phyloP scores from a whole-genome alignment of 805 yeast genomes.

The Barnettozyma wickerhamii region DNA sequence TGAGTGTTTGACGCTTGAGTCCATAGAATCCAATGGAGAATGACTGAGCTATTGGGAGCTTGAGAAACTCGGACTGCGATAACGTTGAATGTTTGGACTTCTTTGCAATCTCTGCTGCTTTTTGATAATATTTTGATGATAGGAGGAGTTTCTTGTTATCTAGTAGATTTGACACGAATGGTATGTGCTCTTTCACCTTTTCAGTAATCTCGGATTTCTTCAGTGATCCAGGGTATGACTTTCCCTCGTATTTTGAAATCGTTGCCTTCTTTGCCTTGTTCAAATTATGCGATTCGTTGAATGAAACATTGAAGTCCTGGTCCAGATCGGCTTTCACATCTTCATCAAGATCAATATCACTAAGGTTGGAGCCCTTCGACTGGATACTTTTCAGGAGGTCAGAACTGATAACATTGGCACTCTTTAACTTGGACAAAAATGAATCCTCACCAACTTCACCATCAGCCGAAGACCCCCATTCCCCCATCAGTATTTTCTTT shows the following conservation, averaged over 20 bases:
- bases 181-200: constrained; percentile 29
- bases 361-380: background rate
- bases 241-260: constrained; percentile 1
- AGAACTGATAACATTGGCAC: constrained; percentile 12
- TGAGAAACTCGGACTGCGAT: constrained; percentile 36
- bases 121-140: constrained; percentile 44
- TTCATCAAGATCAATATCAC: constrained; percentile 11
- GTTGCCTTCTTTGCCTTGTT: background rate
- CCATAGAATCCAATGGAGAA: constrained; percentile 63
- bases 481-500: background rate
- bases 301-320: background rate
- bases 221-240: constrained; percentile 8
- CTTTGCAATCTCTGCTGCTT: constrained; percentile 40
- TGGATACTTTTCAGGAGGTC: background rate
- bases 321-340: constrained; percentile 9
- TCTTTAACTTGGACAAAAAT: constrained; percentile 10
- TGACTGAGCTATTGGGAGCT: constrained; percentile 36
- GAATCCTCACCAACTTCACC: constrained; percentile 7
- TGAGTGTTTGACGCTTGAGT: constrained; percentile 46
- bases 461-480: no score
- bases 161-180: constrained; percentile 36
- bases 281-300: constrained; percentile 2
- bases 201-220: constrained; percentile 25
- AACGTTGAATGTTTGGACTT: constrained; percentile 39
- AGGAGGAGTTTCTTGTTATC: constrained; percentile 31